Evolutionary conservation across 495 filamentous ascomycete species (phyloP).

Genomic region (Durotheca rogersii): DNA sequence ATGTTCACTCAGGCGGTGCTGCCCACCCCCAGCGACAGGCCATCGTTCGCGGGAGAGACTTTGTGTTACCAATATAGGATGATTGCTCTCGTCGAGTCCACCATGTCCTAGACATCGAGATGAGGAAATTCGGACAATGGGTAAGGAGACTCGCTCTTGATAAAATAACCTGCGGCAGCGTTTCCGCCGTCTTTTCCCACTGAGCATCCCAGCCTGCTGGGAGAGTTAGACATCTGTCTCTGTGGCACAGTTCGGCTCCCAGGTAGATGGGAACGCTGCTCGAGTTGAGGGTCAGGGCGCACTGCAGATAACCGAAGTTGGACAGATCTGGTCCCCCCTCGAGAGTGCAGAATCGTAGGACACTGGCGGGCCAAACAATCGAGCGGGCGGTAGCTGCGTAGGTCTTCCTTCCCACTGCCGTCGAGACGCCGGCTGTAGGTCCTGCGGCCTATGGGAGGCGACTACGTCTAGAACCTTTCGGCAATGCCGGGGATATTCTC

Average conservation of each 20-base stretch:
- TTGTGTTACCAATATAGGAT: slow-evolving; percentile 36
- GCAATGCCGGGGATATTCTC: not conserved
- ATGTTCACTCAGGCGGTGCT: slow-evolving; percentile 17
- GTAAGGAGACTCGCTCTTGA: slow-evolving; percentile 15
- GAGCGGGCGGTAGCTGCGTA: slow-evolving; percentile 16
- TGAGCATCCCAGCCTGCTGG: slow-evolving; percentile 21
- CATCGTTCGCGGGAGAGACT: slow-evolving; percentile 22
- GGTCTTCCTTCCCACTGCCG: slow-evolving; percentile 11
- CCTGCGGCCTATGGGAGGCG: not conserved
- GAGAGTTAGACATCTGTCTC: slow-evolving; percentile 36
- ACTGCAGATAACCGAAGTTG: slow-evolving; percentile 41
- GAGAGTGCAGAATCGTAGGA: slow-evolving; percentile 35
- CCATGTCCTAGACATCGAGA: slow-evolving; percentile 42
- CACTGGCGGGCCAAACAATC: slow-evolving; percentile 23
- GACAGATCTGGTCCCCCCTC: slow-evolving; percentile 40
- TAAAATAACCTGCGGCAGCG: slow-evolving; percentile 22
- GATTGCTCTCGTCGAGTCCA: slow-evolving; percentile 36
- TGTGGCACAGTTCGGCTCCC: slow-evolving; percentile 32
- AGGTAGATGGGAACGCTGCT: slow-evolving; percentile 36
- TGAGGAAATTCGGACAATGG: slow-evolving; percentile 34
- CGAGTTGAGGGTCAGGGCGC: slow-evolving; percentile 36
- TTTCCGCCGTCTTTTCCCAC: slow-evolving; percentile 21
- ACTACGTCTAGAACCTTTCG: not conserved
- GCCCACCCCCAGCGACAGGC: slow-evolving; percentile 10
- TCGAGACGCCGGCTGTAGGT: not conserved